Conservation (phyloP, 2,329 filamentous ascomycete species). For the Pestalotiopsis sp. region DNA sequence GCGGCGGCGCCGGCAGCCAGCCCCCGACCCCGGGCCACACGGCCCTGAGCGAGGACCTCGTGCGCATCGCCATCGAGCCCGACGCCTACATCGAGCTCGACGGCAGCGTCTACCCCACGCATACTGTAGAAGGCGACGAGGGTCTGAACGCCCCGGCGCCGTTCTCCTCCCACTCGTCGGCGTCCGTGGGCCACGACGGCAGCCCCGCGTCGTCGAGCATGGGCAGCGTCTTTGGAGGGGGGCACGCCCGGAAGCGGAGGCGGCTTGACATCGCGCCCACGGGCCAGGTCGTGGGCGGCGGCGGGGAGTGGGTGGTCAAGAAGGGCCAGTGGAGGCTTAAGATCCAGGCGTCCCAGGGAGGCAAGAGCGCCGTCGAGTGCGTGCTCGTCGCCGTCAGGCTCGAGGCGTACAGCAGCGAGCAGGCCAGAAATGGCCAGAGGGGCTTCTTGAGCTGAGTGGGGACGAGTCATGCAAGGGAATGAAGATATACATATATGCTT, state of each 20-base stretch:
- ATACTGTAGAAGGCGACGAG: conserved; percentile 28
- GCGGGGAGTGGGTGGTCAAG: conserved; percentile 63
- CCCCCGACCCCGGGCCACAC: conserved; percentile 70
- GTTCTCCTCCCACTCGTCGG: conserved; percentile 35
- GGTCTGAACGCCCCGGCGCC: conserved; percentile 18
- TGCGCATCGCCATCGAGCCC: conserved; percentile 65
- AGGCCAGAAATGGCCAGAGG: conserved; percentile 66
- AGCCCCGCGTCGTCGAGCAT: conserved; percentile 34
- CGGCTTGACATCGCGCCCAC: conserved; percentile 39
- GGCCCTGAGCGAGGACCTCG: conserved; percentile 69
- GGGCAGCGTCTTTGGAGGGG: conserved; percentile 26
- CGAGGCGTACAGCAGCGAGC: conserved; percentile 70
- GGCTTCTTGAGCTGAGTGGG: conserved; percentile 56
- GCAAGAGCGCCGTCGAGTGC: conserved; percentile 66
- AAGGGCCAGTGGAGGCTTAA: conserved; percentile 74
- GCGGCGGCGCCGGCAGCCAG: conserved; percentile 63
- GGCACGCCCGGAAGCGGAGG: conserved; percentile 49
- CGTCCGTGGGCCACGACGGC: conserved; percentile 32
- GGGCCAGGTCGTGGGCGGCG: conserved; percentile 19
- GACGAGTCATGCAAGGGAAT: background rate
- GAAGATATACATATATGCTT: background rate
- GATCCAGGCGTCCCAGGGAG: conserved; percentile 57
- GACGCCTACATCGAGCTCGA: conserved; percentile 64
- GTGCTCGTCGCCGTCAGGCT: conserved; percentile 77
- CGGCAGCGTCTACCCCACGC: conserved; percentile 48